A percentile compares a stretch with the other conserved stretches of the same genome.
phyloP scores from a whole-genome alignment of 345 rosid genomes.

The Pseudoturritis turrita region DNA sequence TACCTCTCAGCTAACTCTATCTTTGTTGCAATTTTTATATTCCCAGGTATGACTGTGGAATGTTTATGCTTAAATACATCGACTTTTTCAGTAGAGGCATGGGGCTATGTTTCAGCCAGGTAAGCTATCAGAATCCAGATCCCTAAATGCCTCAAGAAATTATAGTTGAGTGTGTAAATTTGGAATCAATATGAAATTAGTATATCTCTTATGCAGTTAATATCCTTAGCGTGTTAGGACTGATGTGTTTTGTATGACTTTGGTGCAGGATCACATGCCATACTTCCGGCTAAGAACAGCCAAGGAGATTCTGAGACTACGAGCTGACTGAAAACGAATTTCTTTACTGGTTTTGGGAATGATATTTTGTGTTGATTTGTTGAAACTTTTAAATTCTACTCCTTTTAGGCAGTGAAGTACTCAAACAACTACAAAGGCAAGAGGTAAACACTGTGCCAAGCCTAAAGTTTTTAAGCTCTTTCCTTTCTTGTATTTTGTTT shows the following conservation, averaged over 20 bases:
- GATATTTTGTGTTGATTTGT: conserved; percentile 14
- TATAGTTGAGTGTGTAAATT: background rate
- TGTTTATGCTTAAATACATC: conserved; percentile 94
- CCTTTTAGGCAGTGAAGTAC: conserved; percentile 15
- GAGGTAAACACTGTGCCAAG: conserved; percentile 6
- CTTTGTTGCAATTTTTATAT: background rate
- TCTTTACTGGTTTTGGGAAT: background rate
- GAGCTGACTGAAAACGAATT: conserved; percentile 47
- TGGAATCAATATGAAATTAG: background rate
- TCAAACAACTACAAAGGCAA: background rate
- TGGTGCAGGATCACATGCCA: conserved; percentile 80
- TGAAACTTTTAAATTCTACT: background rate
- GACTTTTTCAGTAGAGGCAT: conserved; percentile 91
- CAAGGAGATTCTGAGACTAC: conserved; percentile 76
- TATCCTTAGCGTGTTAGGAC: background rate
- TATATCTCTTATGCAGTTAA: background rate
- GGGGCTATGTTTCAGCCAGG: conserved; percentile 87
- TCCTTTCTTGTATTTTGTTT: background rate
- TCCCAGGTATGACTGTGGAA: conserved; percentile 92
- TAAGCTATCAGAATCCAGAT: conserved; percentile 26
- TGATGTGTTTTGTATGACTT: background rate
- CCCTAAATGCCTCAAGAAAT: background rate
- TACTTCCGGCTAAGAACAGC: conserved; percentile 88
- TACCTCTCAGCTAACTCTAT: background rate
- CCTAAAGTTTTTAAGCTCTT: background rate